Percentiles rank a stretch among this genome's conserved stretches.
These are phyloP conservation scores for Oemleria cerasiformis DNA, from an alignment of 306 rosid species.

Conservation along the genomic window DNA sequence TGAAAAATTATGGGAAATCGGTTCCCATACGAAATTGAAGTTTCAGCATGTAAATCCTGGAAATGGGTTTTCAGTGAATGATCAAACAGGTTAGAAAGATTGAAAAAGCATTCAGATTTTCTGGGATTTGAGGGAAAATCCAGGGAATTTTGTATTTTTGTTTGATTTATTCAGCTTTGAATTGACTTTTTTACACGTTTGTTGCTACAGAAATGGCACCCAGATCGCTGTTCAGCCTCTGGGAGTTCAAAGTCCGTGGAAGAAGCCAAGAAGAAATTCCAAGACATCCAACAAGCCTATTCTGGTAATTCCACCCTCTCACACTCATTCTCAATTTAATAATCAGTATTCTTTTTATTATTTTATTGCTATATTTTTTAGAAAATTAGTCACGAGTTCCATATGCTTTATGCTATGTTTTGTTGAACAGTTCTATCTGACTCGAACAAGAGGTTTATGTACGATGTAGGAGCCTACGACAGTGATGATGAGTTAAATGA, in stretches of 20 bases:
- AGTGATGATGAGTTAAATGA: constrained; percentile 75
- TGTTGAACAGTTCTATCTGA: constrained; percentile 66
- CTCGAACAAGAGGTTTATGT: constrained; percentile 74
- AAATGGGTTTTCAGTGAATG: constrained; percentile 14
- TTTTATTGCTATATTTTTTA: neutral
- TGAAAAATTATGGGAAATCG: constrained; percentile 2
- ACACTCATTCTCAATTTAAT: neutral
- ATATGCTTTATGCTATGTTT: constrained; percentile 1
- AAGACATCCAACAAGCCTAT: constrained; percentile 83
- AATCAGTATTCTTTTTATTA: neutral
- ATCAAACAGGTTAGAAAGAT: constrained; percentile 14
- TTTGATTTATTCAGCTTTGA: neutral
- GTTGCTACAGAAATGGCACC: constrained; percentile 87
- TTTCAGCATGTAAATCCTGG: neutral
- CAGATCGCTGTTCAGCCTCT: constrained; percentile 88
- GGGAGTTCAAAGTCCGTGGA: constrained; percentile 76
- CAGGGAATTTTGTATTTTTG: neutral
- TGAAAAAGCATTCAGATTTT: neutral
- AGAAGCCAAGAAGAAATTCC: constrained; percentile 88
- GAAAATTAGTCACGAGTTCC: constrained; percentile 16
- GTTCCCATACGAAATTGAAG: constrained; percentile 2
- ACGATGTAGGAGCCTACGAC: constrained; percentile 88
- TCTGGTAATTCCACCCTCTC: constrained; percentile 55
- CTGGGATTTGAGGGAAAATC: constrained; percentile 11
- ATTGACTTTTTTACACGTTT: constrained; percentile 17